Conservation (phyloP, 1,284 basidiomycete species). For the Naganishia sp. region DNA sequence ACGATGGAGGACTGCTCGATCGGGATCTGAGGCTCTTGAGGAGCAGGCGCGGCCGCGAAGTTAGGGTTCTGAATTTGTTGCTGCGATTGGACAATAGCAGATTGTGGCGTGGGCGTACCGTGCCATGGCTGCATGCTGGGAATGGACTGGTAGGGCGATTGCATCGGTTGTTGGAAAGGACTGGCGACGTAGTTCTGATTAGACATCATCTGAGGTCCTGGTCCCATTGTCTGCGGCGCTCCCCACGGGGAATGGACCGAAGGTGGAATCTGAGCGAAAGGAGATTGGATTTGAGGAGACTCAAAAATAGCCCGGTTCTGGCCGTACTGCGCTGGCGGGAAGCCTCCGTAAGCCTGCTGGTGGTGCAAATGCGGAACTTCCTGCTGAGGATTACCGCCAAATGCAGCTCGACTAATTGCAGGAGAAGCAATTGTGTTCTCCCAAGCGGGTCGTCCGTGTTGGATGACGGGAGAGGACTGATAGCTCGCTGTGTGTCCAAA, state of each 20-base stretch:
- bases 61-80: constrained; percentile 20
- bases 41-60: constrained; percentile 40
- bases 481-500: constrained; percentile 26
- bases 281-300: constrained; percentile 32
- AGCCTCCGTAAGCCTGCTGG: constrained; percentile 21
- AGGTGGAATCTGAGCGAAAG: constrained; percentile 15
- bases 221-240: constrained; percentile 9
- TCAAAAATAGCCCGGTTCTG: constrained; percentile 32
- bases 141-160: constrained; percentile 19
- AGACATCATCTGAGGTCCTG: constrained; percentile 11
- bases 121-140: constrained; percentile 25
- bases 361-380: constrained; percentile 19
- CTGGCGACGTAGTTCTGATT: constrained; percentile 5
- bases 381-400: constrained; percentile 13
- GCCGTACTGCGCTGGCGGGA: constrained; percentile 29
- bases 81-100: constrained; percentile 11
- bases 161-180: constrained; percentile 24
- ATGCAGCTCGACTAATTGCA: constrained; percentile 24
- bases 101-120: constrained; percentile 19
- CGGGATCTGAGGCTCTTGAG: constrained; percentile 36
- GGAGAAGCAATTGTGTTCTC: constrained; percentile 29
- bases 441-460: constrained; percentile 29
- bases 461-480: constrained; percentile 28
- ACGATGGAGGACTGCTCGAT: constrained; percentile 33
- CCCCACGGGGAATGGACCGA: constrained; percentile 21